Evolutionary conservation across 139 green algal genomes (phyloP).

Genomic region (Haematococcus sp.): DNA sequence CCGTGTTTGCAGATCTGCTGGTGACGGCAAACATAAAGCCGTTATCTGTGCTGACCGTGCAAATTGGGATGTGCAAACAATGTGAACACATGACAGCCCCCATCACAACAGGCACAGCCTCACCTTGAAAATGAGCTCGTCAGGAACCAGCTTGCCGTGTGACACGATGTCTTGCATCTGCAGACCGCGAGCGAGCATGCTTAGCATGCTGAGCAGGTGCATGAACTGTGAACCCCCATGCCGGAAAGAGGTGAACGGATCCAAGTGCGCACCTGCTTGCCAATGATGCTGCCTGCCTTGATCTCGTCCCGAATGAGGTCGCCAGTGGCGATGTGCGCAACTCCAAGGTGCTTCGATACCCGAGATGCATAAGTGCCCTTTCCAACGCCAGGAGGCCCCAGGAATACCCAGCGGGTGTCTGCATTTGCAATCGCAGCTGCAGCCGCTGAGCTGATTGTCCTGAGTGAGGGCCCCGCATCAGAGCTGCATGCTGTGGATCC

Average conservation of each 20-base stretch:
- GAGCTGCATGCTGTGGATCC: too few species aligned
- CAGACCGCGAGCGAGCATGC: background rate
- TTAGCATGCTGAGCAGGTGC: background rate
- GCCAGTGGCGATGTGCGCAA: conserved; percentile 91
- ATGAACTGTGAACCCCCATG: background rate
- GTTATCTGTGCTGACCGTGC: too few species aligned
- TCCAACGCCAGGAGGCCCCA: conserved; percentile 84
- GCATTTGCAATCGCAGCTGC: too few species aligned
- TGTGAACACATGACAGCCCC: too few species aligned
- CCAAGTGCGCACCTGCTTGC: conserved; percentile 52
- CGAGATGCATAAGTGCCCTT: conserved; percentile 94
- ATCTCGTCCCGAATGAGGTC: conserved; percentile 93
- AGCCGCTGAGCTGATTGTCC: too few species aligned
- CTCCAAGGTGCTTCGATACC: conserved; percentile 68
- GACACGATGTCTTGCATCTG: conserved; percentile 73
- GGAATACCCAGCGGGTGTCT: conserved; percentile 53
- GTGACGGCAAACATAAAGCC: too few species aligned
- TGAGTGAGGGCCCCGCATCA: too few species aligned
- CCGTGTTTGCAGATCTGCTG: too few species aligned
- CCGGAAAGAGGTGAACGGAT: background rate
- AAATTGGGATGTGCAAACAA: too few species aligned
- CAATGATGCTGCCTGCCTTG: conserved; percentile 56
- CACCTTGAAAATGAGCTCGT: conserved; percentile 79
- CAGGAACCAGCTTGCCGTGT: conserved; percentile 80
- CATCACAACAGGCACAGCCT: too few species aligned